Conservation (phyloP, 208 protist species). For the Leptomonas pyrrhocoris region DNA sequence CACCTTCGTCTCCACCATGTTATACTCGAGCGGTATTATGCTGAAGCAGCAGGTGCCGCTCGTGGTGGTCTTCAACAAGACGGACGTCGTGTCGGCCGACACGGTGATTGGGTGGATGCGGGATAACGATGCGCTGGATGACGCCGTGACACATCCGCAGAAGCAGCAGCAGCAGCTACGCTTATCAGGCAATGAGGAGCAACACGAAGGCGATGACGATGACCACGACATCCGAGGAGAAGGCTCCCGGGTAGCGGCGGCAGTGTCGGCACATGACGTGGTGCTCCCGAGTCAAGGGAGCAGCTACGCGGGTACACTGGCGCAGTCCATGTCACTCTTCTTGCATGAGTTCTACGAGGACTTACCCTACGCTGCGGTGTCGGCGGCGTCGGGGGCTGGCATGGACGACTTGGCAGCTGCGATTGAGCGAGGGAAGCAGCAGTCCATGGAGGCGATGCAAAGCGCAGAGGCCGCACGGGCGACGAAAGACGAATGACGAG, state of each 20-base stretch:
- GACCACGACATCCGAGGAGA: conserved; percentile 12
- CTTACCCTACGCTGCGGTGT: conserved; percentile 91
- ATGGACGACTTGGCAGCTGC: conserved; percentile 88
- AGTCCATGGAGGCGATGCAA: conserved; percentile 66
- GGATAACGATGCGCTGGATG: conserved; percentile 90
- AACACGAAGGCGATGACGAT: conserved; percentile 9
- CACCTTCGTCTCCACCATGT: conserved; percentile 99
- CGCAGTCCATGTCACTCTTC: conserved; percentile 95
- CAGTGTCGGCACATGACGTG: conserved; percentile 14
- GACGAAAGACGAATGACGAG: not conserved
- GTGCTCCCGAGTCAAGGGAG: conserved; percentile 10
- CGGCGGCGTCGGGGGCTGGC: conserved; percentile 91
- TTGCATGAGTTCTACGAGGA: conserved; percentile 98
- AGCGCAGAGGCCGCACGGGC: not conserved
- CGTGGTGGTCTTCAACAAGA: conserved; percentile 98
- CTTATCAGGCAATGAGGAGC: not conserved
- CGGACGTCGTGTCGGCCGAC: conserved; percentile 90
- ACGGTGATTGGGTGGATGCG: conserved; percentile 94
- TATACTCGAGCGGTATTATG: conserved; percentile 98
- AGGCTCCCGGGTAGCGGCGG: conserved; percentile 21
- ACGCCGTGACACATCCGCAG: conserved; percentile 59
- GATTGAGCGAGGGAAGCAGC: conserved; percentile 69
- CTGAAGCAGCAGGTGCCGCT: conserved; percentile 98
- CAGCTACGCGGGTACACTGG: conserved; percentile 91
- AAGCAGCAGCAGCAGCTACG: not conserved